phyloP scores from a whole-genome alignment of 2,329 filamentous ascomycete genomes.

The Gnomoniopsis smithogilvyi region DNA sequence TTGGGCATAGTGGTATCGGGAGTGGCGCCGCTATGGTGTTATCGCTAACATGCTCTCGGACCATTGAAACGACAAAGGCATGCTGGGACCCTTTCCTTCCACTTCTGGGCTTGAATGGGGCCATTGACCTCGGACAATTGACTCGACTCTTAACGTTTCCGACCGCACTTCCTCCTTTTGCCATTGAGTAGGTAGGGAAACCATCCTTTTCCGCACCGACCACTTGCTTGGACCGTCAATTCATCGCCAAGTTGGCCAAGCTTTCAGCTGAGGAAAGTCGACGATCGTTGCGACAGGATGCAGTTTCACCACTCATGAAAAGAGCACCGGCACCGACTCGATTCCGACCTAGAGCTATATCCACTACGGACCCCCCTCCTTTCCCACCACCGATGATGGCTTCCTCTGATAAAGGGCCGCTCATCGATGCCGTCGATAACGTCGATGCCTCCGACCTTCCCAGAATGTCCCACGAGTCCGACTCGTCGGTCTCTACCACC shows the following conservation, averaged over 20 bases:
- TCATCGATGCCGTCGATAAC: constrained; percentile 3
- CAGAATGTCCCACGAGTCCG: constrained; percentile 53
- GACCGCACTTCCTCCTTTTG: background rate
- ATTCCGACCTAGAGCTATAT: background rate
- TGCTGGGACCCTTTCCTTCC: background rate
- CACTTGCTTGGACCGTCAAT: background rate
- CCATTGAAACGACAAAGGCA: background rate
- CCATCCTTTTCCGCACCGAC: no score
- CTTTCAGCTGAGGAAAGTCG: background rate
- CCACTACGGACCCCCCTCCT: background rate
- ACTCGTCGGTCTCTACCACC: constrained; percentile 78
- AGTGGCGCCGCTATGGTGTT: no score
- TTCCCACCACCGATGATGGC: constrained; percentile 3
- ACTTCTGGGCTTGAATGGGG: background rate
- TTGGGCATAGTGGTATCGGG: no score
- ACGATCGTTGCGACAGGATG: constrained; percentile 6
- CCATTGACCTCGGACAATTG: background rate
- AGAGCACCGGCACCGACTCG: background rate
- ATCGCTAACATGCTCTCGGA: background rate
- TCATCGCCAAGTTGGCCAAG: constrained; percentile 7
- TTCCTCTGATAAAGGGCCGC: constrained; percentile 11
- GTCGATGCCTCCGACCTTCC: constrained; percentile 9
- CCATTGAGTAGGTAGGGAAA: no score
- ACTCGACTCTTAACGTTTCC: background rate
- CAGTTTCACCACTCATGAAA: background rate